Conservation (phyloP, 2,329 filamentous ascomycete species). For the Fusarium longipes region DNA sequence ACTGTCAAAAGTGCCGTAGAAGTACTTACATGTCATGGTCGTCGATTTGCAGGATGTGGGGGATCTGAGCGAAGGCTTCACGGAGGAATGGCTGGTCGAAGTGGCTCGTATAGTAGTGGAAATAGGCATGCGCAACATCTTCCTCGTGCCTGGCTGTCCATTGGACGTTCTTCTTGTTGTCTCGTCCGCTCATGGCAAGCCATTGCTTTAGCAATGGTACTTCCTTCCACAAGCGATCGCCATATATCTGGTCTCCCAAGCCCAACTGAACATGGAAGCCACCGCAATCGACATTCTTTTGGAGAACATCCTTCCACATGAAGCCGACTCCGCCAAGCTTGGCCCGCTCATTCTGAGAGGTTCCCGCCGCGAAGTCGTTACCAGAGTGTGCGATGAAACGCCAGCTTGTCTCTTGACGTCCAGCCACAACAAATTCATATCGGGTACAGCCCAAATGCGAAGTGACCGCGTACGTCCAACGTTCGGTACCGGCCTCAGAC, state of each 20-base stretch:
- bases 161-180: constrained; percentile 86
- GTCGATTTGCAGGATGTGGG: constrained; percentile 90
- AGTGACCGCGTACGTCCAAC: constrained; percentile 98
- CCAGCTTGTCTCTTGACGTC: constrained; percentile 90
- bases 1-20: neutral
- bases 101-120: constrained; percentile 98
- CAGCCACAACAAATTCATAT: constrained; percentile 96
- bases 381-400: constrained; percentile 95
- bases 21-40: constrained; percentile 94
- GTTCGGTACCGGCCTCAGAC: constrained; percentile 79
- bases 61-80: constrained; percentile 97
- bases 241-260: constrained; percentile 93
- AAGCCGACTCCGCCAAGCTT: constrained; percentile 89
- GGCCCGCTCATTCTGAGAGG: constrained; percentile 85
- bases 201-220: constrained; percentile 94
- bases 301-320: constrained; percentile 99
- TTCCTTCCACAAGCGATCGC: constrained; percentile 95
- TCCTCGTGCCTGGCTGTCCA: constrained; percentile 98
- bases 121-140: constrained; percentile 95
- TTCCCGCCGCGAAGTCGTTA: constrained; percentile 92
- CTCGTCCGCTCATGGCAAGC: constrained; percentile 91
- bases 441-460: constrained; percentile 97
- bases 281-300: constrained; percentile 95
- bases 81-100: constrained; percentile 96
- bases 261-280: constrained; percentile 96